Evolutionary conservation across 2,329 filamentous ascomycete genomes (phyloP), one percentile per base, ranked within the genome.

Genomic region (Sporothrix brasiliensis): DNA sequence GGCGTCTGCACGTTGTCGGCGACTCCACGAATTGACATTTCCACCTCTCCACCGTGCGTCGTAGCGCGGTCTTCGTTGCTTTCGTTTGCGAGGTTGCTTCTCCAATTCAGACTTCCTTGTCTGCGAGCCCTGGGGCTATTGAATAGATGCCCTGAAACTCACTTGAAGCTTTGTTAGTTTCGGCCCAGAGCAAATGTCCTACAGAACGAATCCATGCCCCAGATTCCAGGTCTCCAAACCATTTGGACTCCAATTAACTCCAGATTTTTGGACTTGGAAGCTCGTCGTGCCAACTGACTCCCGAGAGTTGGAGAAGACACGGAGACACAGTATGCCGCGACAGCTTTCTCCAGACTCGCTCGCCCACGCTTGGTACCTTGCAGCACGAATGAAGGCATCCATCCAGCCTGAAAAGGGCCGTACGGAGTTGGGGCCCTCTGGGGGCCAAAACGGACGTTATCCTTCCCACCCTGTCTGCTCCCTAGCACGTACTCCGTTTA

Each of bases 281-380:
- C n/a, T 61, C n/a, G 56, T 24, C 56, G 41, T 44, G 24, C 34
- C 56, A 44, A 19, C 56, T 44, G 56, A 61, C 34, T 61, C 56
- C 24, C 44, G 34, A 61, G 24, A 24, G 34, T 39, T 61, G 56
- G 56, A 21, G 56, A 44, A 11, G 13, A 44, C 34, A 44, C n/a
- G 11, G 19, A 41, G n/a, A 34, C 34, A 34, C 41, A 44, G 41
- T 16, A 13, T 14, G n/a, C 56, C 10, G 21, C 30, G 34, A 41
- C 19, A 44, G 34, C 56, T 61, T 44, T 61, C 34, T 34, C 56
- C 56, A 61, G 39, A 61, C n/a, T 44, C 4, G 52, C 34, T 24
- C 56, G 34, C 24, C 24, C 24, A 24, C 24, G 24, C 58, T 47
- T 47, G 39, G 58, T 63, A 63, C 58, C 58, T 63, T 63, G 58